Percentiles rank a stretch among this genome's conserved stretches.
Conservation (phyloP, 2,329 filamentous ascomycete genomes). For the Stemphylium vesicarium region DNA sequence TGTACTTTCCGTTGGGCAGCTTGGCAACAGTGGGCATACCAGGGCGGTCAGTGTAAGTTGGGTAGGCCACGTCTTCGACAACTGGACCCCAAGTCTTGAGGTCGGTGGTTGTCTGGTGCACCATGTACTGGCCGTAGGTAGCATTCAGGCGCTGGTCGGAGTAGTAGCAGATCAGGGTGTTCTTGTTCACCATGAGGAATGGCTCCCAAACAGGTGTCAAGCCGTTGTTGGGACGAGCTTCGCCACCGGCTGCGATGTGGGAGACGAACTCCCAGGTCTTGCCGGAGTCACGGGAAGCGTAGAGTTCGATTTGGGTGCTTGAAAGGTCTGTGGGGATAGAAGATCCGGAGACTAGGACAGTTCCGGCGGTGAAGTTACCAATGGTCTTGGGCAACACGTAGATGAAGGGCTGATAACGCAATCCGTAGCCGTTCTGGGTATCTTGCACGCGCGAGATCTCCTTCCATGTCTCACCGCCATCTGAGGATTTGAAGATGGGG, state of each 20-base stretch:
- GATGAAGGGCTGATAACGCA: constrained; percentile 73
- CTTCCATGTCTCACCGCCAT: constrained; percentile 63
- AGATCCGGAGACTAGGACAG: constrained; percentile 67
- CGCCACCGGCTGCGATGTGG: constrained; percentile 68
- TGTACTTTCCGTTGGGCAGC: constrained; percentile 66
- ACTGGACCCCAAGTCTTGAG: constrained; percentile 65
- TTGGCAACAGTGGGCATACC: constrained; percentile 70
- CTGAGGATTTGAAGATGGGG: constrained; percentile 55
- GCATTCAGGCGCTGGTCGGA: constrained; percentile 71
- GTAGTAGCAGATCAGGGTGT: constrained; percentile 70
- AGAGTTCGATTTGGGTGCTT: constrained; percentile 71
- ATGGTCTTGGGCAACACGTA: constrained; percentile 67
- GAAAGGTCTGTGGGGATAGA: constrained; percentile 66
- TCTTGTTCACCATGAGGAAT: constrained; percentile 66
- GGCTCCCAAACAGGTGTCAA: constrained; percentile 76
- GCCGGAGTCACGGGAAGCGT: constrained; percentile 67
- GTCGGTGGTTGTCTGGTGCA: constrained; percentile 68
- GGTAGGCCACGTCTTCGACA: constrained; percentile 68
- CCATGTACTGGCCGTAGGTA: constrained; percentile 70
- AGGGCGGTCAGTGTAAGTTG: constrained; percentile 67
- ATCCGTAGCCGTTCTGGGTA: constrained; percentile 69
- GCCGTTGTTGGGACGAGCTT: constrained; percentile 67
- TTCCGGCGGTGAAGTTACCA: constrained; percentile 66
- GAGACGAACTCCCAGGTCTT: constrained; percentile 71
- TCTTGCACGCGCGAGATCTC: constrained; percentile 69